phyloP scores from a whole-genome alignment of 2,329 filamentous ascomycete species.

The Fusarium sp. region DNA sequence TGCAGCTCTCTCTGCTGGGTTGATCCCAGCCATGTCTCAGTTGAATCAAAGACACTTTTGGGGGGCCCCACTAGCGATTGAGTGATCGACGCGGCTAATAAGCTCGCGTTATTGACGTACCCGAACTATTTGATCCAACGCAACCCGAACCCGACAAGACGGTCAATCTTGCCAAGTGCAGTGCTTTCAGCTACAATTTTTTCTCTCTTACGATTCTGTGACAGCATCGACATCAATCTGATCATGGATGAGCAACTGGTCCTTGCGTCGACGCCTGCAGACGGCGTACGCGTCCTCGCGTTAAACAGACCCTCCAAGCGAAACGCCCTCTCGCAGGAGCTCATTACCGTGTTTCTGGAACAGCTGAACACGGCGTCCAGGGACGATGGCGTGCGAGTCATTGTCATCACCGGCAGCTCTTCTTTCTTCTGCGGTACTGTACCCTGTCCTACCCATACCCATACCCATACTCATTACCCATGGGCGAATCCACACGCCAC shows the following conservation, averaged over 20 bases:
- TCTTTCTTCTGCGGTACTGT: slow-evolving; percentile 50
- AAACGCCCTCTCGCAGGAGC: slow-evolving; percentile 64
- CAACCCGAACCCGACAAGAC: neutral
- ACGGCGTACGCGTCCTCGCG: slow-evolving; percentile 57
- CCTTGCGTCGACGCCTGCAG: slow-evolving; percentile 40
- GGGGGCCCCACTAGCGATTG: neutral
- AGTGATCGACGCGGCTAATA: slow-evolving; percentile 26
- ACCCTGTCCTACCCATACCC: neutral
- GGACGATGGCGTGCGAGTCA: slow-evolving; percentile 45
- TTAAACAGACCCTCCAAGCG: slow-evolving; percentile 64
- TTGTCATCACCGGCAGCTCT: slow-evolving; percentile 51
- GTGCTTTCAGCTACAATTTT: neutral
- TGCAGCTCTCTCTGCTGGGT: neutral
- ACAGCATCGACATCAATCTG: neutral
- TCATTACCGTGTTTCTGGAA: slow-evolving; percentile 57
- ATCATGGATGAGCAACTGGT: slow-evolving; percentile 34
- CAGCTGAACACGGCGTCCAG: slow-evolving; percentile 38
- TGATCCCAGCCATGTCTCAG: slow-evolving; percentile 33
- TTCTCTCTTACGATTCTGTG: neutral
- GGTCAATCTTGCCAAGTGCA: slow-evolving; percentile 15
- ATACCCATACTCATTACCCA: neutral
- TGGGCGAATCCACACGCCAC: neutral
- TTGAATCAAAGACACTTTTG: slow-evolving; percentile 25
- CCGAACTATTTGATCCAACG: slow-evolving; percentile 31
- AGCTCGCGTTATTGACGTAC: slow-evolving; percentile 20